A percentile compares a stretch with the other conserved stretches of the same genome.
Evolutionary conservation across 208 protist genomes (phyloP).

Genomic region (Leishmania braziliensis): DNA sequence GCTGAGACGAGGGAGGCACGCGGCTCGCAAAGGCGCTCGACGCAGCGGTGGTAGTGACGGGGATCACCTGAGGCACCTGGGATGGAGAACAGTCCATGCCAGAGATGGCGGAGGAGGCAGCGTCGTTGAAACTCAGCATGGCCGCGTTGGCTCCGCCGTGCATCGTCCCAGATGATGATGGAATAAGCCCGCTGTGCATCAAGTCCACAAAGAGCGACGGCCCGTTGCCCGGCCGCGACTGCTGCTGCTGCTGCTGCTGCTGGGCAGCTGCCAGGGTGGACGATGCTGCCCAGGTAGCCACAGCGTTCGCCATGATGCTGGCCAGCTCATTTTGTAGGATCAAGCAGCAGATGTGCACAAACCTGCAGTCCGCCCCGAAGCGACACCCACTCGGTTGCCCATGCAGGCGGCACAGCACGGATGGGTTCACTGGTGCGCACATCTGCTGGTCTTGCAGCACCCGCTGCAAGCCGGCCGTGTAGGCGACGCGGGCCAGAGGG

Average conservation of each 20-base stretch:
- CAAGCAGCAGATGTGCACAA: constrained; percentile 76
- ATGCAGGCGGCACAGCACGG: constrained; percentile 67
- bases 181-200: background rate
- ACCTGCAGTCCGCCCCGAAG: constrained; percentile 84
- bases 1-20: background rate
- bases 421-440: constrained; percentile 18
- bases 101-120: background rate
- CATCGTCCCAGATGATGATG: background rate
- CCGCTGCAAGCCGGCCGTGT: constrained; percentile 60
- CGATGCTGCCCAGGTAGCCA: constrained; percentile 1
- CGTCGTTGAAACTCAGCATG: constrained; percentile 1
- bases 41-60: background rate
- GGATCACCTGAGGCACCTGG: background rate
- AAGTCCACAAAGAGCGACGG: background rate
- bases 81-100: background rate
- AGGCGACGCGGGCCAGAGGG: constrained; percentile 54
- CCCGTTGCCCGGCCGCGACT: background rate
- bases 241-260: constrained; percentile 6
- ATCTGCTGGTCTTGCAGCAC: constrained; percentile 44
- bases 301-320: constrained; percentile 25
- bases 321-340: constrained; percentile 40
- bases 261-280: background rate
- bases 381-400: constrained; percentile 60
- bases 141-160: constrained; percentile 1
- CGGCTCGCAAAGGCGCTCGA: background rate